Conservation (phyloP, 441 rosid species). For the Arabidopsis hybrid region DNA sequence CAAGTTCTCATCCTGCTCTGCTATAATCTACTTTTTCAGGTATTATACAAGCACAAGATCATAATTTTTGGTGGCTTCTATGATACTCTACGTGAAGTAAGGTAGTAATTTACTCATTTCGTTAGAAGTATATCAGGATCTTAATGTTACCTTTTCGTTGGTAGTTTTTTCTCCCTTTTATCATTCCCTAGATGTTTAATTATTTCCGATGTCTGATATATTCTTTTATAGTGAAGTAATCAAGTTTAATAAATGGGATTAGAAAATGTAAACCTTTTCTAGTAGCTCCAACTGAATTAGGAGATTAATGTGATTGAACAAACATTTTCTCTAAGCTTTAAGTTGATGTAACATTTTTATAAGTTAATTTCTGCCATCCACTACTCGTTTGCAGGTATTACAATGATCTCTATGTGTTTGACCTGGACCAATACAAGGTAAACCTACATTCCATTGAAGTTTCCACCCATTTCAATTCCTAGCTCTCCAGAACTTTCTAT, state of each 20-base stretch:
- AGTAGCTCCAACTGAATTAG: neutral
- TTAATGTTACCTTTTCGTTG: neutral
- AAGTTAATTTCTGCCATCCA: slow-evolving; percentile 21
- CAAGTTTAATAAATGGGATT: neutral
- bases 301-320: neutral
- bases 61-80: slow-evolving; percentile 97
- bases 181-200: neutral
- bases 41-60: slow-evolving; percentile 93
- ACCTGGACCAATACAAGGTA: slow-evolving; percentile 93
- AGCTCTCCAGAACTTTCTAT: slow-evolving; percentile 9
- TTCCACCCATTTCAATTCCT: slow-evolving; percentile 7
- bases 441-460: slow-evolving; percentile 15
- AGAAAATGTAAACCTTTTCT: neutral
- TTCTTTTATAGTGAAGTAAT: slow-evolving; percentile 11
- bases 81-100: slow-evolving; percentile 98
- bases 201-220: neutral
- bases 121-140: neutral
- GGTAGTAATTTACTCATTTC: slow-evolving; percentile 60
- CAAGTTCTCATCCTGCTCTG: slow-evolving; percentile 32
- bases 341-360: neutral
- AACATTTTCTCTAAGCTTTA: neutral
- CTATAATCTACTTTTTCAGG: slow-evolving; percentile 55
- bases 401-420: slow-evolving; percentile 85
- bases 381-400: slow-evolving; percentile 66
- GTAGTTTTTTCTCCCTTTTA: neutral